A percentile compares a stretch with the other conserved stretches of the same genome.
These are phyloP conservation scores for Exophiala mesophila DNA, from an alignment of 2,329 filamentous ascomycete species.

Conservation along the genomic window DNA sequence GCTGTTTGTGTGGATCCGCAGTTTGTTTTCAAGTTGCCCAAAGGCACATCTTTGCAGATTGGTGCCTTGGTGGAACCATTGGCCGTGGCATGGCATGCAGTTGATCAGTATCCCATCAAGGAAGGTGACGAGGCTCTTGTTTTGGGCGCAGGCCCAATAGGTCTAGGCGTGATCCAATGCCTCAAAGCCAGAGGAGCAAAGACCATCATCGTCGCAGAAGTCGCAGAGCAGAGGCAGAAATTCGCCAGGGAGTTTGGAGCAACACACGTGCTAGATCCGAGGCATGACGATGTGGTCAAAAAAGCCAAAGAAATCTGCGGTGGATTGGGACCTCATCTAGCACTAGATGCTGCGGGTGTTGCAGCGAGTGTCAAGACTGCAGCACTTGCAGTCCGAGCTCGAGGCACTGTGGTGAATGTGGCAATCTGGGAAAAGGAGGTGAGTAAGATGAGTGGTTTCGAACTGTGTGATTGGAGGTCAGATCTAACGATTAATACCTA, in stretches of 20 bases:
- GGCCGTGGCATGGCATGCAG: slow-evolving; percentile 61
- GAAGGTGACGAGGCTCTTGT: slow-evolving; percentile 49
- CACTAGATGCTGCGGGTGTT: slow-evolving; percentile 60
- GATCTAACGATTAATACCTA: too few species aligned
- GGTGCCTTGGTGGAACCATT: slow-evolving; percentile 60
- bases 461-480: too few species aligned
- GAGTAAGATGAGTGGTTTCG: neutral
- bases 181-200: slow-evolving; percentile 50
- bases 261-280: slow-evolving; percentile 50
- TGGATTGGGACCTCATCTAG: slow-evolving; percentile 49
- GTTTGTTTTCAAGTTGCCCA: slow-evolving; percentile 48
- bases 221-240: slow-evolving; percentile 46
- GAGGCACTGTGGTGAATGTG: slow-evolving; percentile 60
- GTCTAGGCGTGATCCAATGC: slow-evolving; percentile 56
- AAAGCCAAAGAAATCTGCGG: slow-evolving; percentile 45
- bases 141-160: slow-evolving; percentile 60
- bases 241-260: slow-evolving; percentile 54
- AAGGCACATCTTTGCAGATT: slow-evolving; percentile 49
- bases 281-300: slow-evolving; percentile 42
- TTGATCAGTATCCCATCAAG: slow-evolving; percentile 46
- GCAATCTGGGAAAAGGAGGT: slow-evolving; percentile 57
- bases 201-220: slow-evolving; percentile 55
- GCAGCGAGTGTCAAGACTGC: slow-evolving; percentile 45
- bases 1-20: slow-evolving; percentile 49
- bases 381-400: slow-evolving; percentile 47